These are phyloP conservation scores for Plasmodium reichenowi DNA, from an alignment of 169 alveolate genomes.

Conservation along the genomic window DNA sequence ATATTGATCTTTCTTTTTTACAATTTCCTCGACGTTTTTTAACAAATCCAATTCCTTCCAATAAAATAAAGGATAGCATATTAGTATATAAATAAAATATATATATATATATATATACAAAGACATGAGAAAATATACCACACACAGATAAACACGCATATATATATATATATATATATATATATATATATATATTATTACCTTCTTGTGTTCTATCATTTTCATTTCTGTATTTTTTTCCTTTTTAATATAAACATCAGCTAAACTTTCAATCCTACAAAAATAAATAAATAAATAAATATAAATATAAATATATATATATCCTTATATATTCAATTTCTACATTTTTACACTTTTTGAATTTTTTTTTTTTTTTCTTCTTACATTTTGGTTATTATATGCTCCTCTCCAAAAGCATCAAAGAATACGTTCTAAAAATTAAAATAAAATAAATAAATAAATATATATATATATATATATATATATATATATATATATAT, in stretches of 20 bases:
- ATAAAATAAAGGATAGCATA: not conserved
- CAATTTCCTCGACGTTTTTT: constrained; percentile 40
- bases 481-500: not conserved
- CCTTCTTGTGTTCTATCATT: constrained; percentile 38
- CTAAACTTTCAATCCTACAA: constrained; percentile 51
- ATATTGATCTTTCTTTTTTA: constrained; percentile 45
- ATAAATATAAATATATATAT: not conserved
- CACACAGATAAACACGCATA: not conserved
- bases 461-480: not conserved
- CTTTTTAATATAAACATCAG: constrained; percentile 39
- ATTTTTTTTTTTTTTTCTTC: not conserved
- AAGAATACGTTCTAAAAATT: constrained; percentile 13
- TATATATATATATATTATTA: not conserved
- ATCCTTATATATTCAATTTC: not conserved
- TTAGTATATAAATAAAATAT: not conserved
- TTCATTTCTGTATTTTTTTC: constrained; percentile 41
- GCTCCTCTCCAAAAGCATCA: constrained; percentile 14
- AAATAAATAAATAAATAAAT: not conserved
- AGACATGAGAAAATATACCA: not conserved
- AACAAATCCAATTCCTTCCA: constrained; percentile 40
- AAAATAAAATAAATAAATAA: not conserved
- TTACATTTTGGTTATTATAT: constrained; percentile 24
- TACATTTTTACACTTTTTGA: not conserved
- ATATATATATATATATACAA: not conserved
- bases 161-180: not conserved